phyloP scores from a whole-genome alignment of 2,329 filamentous ascomycete genomes.

The Pseudofabraea citricarpa region DNA sequence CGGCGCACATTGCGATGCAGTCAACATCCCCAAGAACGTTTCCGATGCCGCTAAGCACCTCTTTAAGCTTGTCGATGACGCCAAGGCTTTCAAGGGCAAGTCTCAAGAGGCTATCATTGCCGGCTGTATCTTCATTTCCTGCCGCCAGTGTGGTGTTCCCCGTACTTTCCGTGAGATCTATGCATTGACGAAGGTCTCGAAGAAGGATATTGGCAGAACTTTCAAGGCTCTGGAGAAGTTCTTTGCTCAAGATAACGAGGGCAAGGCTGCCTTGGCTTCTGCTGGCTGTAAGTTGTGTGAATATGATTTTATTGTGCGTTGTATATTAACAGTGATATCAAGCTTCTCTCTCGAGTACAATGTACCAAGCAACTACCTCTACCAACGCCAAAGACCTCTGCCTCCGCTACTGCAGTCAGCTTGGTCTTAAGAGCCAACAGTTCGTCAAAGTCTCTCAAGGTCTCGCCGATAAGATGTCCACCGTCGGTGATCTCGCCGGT shows the following conservation, averaged over 20 bases:
- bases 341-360: no score
- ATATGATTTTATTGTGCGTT: constrained; percentile 15
- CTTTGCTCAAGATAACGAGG: constrained; percentile 67
- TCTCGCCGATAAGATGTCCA: constrained; percentile 72
- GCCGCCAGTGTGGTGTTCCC: constrained; percentile 79
- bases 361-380: constrained; percentile 69
- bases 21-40: constrained; percentile 74
- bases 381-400: constrained; percentile 82
- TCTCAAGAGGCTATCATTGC: constrained; percentile 90
- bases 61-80: constrained; percentile 91
- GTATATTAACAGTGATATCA: constrained; percentile 28
- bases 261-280: constrained; percentile 43
- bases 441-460: constrained; percentile 77
- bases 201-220: constrained; percentile 94
- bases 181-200: constrained; percentile 85
- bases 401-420: constrained; percentile 81
- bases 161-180: constrained; percentile 95
- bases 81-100: constrained; percentile 92
- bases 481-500: constrained; percentile 74
- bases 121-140: constrained; percentile 96
- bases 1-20: constrained; percentile 77
- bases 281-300: constrained; percentile 45
- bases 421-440: constrained; percentile 66
- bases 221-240: constrained; percentile 93
- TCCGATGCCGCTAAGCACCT: constrained; percentile 90